Conservation (phyloP, 768 basidiomycete species). For the Tubosaeta sp. region DNA sequence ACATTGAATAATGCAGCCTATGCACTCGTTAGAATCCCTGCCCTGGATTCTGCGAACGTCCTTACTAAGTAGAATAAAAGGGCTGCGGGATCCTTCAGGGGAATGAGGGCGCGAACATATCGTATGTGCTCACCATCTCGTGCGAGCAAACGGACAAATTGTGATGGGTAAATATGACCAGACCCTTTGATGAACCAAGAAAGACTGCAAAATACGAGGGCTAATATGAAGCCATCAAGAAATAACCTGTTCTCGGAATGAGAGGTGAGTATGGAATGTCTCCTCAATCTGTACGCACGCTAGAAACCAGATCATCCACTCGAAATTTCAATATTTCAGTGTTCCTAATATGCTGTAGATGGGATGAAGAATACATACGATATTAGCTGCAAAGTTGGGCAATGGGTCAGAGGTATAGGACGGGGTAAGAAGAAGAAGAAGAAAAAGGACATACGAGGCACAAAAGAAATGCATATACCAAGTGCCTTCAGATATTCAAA, state of each 20-base stretch:
- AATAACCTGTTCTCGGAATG: neutral
- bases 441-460: conserved; percentile 1
- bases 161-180: neutral
- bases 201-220: conserved; percentile 4
- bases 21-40: neutral
- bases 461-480: conserved; percentile 11
- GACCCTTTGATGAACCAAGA: neutral
- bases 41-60: neutral
- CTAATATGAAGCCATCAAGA: conserved; percentile 13
- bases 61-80: conserved; percentile 15
- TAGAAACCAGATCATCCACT: conserved; percentile 12
- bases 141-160: conserved; percentile 1
- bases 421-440: no score
- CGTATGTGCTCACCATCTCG: conserved; percentile 7
- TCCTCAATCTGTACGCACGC: neutral
- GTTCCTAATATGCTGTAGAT: no score
- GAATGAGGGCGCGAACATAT: neutral
- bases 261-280: neutral
- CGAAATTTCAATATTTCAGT: no score
- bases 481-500: conserved; percentile 4
- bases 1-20: neutral
- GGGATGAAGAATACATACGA: conserved; percentile 3
- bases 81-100: neutral
- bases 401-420: neutral
- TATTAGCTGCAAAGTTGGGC: neutral